phyloP scores from a whole-genome alignment of 352 stramenopile species.

The Elongisporangium undulatum region DNA sequence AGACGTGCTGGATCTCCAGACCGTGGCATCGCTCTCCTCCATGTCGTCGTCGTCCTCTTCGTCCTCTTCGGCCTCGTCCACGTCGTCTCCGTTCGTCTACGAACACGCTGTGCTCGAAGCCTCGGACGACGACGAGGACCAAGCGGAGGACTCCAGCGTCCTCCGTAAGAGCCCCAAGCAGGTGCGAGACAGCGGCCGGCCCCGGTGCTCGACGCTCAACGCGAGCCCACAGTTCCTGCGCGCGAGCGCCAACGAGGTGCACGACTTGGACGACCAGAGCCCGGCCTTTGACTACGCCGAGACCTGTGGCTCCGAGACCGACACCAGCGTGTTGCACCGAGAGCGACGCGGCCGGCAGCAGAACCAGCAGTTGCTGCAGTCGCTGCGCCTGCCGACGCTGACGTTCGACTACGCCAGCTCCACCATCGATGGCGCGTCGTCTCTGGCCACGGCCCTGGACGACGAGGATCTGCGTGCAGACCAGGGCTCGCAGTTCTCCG shows the following conservation, averaged over 20 bases:
- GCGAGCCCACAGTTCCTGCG: slow-evolving; percentile 70
- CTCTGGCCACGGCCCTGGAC: slow-evolving; percentile 12
- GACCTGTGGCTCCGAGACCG: slow-evolving; percentile 24
- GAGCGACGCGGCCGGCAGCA: neutral
- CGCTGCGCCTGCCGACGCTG: neutral
- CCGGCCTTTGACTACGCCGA: slow-evolving; percentile 72
- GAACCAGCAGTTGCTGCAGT: neutral
- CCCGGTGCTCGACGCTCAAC: slow-evolving; percentile 39
- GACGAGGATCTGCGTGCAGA: slow-evolving; percentile 36
- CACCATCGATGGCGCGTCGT: slow-evolving; percentile 22
- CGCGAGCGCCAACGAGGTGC: slow-evolving; percentile 76
- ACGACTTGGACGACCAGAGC: slow-evolving; percentile 68
- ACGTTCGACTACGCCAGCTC: slow-evolving; percentile 51
- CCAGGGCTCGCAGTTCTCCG: slow-evolving; percentile 53
- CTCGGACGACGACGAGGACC: neutral
- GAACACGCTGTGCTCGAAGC: slow-evolving; percentile 6
- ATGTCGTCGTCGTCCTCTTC: slow-evolving; percentile 6
- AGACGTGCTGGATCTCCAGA: neutral
- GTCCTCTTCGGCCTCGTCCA: slow-evolving; percentile 4
- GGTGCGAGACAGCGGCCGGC: slow-evolving; percentile 25
- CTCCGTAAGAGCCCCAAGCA: neutral
- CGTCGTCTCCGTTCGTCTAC: slow-evolving; percentile 13
- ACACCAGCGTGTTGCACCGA: neutral
- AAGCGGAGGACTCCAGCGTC: neutral
- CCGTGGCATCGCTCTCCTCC: neutral